phyloP scores from a whole-genome alignment of 2,329 filamentous ascomycete species.

The Aureobasidium namibiae region DNA sequence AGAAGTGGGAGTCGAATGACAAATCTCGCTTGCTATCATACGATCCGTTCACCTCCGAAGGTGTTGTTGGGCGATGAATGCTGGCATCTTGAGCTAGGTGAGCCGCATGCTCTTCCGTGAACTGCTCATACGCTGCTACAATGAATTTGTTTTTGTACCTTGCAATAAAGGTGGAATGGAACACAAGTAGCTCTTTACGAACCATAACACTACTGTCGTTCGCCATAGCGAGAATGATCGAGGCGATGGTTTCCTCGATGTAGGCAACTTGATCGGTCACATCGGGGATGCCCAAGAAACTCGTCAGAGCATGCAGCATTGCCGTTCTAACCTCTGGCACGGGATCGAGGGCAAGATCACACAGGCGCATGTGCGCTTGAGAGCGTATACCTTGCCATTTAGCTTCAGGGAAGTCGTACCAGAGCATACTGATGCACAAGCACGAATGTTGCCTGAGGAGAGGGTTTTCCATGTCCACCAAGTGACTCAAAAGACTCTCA shows the following conservation, averaged over 20 bases:
- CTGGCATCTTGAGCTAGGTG: conserved; percentile 11
- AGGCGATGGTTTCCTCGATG: conserved; percentile 84
- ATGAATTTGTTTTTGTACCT: conserved; percentile 89
- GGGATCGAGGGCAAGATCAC: conserved; percentile 71
- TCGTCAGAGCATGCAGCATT: conserved; percentile 87
- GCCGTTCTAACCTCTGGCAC: conserved; percentile 89
- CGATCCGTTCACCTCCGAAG: conserved; percentile 15
- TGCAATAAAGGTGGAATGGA: conserved; percentile 83
- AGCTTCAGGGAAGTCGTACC: conserved; percentile 82
- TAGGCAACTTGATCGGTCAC: conserved; percentile 83
- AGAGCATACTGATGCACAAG: conserved; percentile 89
- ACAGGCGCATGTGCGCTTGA: conserved; percentile 72
- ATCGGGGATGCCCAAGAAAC: conserved; percentile 88
- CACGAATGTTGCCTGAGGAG: conserved; percentile 92
- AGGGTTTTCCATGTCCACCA: conserved; percentile 79
- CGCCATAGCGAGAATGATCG: conserved; percentile 82
- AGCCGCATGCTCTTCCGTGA: conserved; percentile 58
- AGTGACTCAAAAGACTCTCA: conserved; percentile 73
- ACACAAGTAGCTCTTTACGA: conserved; percentile 84
- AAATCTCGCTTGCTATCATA: conserved; percentile 12
- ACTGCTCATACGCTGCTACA: conserved; percentile 83
- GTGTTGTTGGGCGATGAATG: not conserved
- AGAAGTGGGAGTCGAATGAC: not conserved
- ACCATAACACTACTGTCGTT: conserved; percentile 93
- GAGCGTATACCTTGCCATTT: conserved; percentile 94